Conservation (phyloP, 2,329 filamentous ascomycete genomes). For the Fusarium lyarnte region DNA sequence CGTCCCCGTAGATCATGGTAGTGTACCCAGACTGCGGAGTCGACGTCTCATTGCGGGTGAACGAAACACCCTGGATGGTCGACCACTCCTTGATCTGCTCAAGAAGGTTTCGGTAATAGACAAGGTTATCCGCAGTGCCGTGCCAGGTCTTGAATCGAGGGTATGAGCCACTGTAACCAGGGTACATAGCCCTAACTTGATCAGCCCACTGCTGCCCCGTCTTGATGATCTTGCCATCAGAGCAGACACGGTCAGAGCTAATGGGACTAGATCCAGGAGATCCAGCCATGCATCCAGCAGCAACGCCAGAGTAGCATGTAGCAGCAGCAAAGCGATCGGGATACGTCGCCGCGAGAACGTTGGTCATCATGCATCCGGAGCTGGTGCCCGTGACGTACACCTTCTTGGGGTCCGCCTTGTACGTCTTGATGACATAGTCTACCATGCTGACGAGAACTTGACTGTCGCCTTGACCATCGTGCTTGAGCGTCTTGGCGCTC, state of each 20-base stretch:
- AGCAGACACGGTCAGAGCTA: constrained; percentile 4
- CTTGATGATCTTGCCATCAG: not conserved
- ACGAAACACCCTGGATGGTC: not conserved
- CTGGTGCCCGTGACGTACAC: constrained; percentile 6
- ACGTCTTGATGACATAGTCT: constrained; percentile 1
- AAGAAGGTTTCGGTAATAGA: constrained; percentile 7
- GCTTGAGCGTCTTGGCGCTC: constrained; percentile 5
- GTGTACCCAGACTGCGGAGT: not conserved
- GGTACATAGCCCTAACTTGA: constrained; percentile 1
- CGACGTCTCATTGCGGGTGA: not conserved
- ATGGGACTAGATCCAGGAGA: constrained; percentile 3
- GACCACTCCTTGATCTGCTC: constrained; percentile 18
- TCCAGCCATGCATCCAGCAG: constrained; percentile 3
- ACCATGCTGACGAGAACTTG: constrained; percentile 15
- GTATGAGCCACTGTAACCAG: not conserved
- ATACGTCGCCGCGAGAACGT: constrained; percentile 7
- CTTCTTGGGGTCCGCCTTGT: not conserved
- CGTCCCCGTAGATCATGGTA: not conserved
- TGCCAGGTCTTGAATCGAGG: constrained; percentile 5
- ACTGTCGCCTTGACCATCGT: constrained; percentile 5
- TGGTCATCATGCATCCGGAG: constrained; percentile 19
- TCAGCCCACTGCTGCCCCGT: constrained; percentile 1
- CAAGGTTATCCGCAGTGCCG: not conserved
- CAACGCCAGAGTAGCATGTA: constrained; percentile 11
- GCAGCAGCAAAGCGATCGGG: constrained; percentile 4